These are phyloP conservation scores for Zygosaccharomyces bisporus DNA, from an alignment of 805 yeast genomes.

Conservation along the genomic window DNA sequence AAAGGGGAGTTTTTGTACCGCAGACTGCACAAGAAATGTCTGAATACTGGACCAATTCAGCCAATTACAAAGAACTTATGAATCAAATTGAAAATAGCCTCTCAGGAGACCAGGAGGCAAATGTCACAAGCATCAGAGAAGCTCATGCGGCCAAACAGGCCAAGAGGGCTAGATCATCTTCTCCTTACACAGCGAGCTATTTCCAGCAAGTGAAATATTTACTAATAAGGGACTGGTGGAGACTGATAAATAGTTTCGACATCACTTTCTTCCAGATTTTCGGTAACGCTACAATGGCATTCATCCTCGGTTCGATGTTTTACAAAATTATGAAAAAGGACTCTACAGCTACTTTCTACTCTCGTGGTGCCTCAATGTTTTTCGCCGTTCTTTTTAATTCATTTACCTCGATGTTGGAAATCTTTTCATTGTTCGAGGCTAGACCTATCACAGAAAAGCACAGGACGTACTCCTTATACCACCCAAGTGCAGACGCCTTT, in stretches of 20 bases:
- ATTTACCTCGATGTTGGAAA: conserved; percentile 56
- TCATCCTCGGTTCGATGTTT: conserved; percentile 55
- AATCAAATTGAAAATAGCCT: conserved; percentile 45
- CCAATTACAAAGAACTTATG: conserved; percentile 41
- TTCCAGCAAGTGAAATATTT: conserved; percentile 49
- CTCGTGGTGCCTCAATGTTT: conserved; percentile 62
- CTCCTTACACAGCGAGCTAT: conserved; percentile 54
- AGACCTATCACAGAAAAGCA: conserved; percentile 59
- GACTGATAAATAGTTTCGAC: conserved; percentile 50
- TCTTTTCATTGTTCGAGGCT: conserved; percentile 51
- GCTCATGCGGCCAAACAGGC: conserved; percentile 54
- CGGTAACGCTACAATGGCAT: conserved; percentile 51
- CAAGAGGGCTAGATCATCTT: conserved; percentile 41
- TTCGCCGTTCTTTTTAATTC: conserved; percentile 63
- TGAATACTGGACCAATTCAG: conserved; percentile 52
- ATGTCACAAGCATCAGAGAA: conserved; percentile 25
- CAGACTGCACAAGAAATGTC: conserved; percentile 60
- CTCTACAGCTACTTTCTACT: conserved; percentile 47
- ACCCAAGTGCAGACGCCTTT: conserved; percentile 57
- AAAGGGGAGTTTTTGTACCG: conserved; percentile 53
- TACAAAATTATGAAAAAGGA: conserved; percentile 42
- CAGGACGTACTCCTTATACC: conserved; percentile 52
- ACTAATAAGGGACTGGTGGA: conserved; percentile 44
- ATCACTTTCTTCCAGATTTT: conserved; percentile 41
- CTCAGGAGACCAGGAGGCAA: conserved; percentile 23